phyloP scores from a whole-genome alignment of 306 rosid genomes.

The Vigna unguiculata region DNA sequence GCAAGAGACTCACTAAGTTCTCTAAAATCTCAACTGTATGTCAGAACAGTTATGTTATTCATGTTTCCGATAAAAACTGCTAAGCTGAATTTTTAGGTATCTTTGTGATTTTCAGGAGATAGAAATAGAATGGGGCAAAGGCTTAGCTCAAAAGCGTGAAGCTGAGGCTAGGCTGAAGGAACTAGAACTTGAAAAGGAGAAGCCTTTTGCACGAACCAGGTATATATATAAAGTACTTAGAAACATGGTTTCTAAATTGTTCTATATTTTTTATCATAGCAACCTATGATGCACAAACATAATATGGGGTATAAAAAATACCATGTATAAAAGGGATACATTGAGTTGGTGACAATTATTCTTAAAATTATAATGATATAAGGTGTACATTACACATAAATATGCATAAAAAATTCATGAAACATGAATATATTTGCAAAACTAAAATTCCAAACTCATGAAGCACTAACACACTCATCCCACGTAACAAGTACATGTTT shows the following conservation, averaged over 20 bases:
- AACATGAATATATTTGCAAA: too few species aligned
- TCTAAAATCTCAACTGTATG: background rate
- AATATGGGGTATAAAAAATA: background rate
- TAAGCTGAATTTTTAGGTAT: slow-evolving; percentile 20
- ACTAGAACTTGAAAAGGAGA: slow-evolving; percentile 84
- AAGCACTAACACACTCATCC: too few species aligned
- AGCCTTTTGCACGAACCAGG: slow-evolving; percentile 90
- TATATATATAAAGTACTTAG: slow-evolving; percentile 38
- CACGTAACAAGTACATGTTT: too few species aligned
- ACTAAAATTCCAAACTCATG: too few species aligned
- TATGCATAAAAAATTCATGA: too few species aligned
- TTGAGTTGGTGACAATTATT: background rate
- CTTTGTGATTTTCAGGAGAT: slow-evolving; percentile 61
- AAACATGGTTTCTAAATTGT: slow-evolving; percentile 8
- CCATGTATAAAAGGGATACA: background rate
- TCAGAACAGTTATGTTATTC: slow-evolving; percentile 12
- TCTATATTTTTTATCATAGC: slow-evolving; percentile 23
- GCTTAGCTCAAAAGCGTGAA: slow-evolving; percentile 96
- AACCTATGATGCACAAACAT: background rate
- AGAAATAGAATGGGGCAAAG: slow-evolving; percentile 93
- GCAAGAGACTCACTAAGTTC: too few species aligned
- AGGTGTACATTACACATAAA: too few species aligned
- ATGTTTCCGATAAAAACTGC: background rate
- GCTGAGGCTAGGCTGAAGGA: slow-evolving; percentile 80
- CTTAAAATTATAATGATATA: slow-evolving; percentile 6